Percentiles rank a stretch among this genome's conserved stretches.
Conservation (phyloP, 805 yeast genomes). For the Komagataella ulmi region DNA sequence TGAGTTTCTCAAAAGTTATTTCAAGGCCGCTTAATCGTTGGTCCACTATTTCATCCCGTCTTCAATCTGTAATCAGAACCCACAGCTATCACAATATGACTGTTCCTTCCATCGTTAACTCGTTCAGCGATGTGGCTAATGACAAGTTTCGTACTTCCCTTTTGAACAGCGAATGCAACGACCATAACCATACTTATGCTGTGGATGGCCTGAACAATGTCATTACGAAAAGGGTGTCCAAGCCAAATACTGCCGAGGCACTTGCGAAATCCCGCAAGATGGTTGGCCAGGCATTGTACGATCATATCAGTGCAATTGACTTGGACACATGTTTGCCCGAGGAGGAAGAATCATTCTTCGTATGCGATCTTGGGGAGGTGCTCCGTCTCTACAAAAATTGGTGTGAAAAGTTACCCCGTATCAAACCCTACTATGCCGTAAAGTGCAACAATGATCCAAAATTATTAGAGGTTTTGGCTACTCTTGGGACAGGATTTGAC, state of each 20-base stretch:
- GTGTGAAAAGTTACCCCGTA: conserved; percentile 51
- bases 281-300: conserved; percentile 25
- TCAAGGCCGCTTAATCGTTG: background rate
- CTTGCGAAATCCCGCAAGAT: conserved; percentile 12
- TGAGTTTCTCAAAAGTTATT: background rate
- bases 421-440: conserved; percentile 86
- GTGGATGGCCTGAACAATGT: background rate
- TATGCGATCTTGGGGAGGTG: conserved; percentile 73
- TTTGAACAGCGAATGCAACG: background rate
- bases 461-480: conserved; percentile 43
- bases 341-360: conserved; percentile 77
- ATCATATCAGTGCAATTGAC: conserved; percentile 31
- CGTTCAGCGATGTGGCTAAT: background rate
- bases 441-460: conserved; percentile 74
- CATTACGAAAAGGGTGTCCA: background rate
- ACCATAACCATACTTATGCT: background rate
- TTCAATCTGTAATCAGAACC: background rate
- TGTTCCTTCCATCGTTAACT: background rate
- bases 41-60: background rate
- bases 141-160: background rate
- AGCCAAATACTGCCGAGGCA: background rate
- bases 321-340: conserved; percentile 53
- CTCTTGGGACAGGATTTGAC: conserved; percentile 69
- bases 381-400: conserved; percentile 50
- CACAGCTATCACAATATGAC: background rate